Evolutionary conservation across 1,284 basidiomycete genomes (phyloP).

Genomic region (Melampsora americana): DNA sequence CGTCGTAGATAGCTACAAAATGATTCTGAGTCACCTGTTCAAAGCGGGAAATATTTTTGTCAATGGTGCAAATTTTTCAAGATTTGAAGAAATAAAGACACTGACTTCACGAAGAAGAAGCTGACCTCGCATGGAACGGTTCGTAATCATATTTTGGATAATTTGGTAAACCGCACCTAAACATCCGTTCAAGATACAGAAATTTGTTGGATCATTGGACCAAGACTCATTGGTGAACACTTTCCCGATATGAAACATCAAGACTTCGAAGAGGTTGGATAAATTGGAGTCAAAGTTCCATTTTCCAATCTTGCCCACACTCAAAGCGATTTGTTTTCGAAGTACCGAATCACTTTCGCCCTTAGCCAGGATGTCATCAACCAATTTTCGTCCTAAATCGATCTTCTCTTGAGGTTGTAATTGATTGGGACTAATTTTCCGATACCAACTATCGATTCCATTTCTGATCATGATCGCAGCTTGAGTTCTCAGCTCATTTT

Average conservation of each 20-base stretch:
- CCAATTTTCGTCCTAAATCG: constrained; percentile 12
- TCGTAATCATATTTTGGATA: constrained; percentile 35
- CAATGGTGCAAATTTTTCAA: not conserved
- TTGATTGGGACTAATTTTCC: constrained; percentile 30
- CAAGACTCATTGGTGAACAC: constrained; percentile 11
- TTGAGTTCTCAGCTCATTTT: constrained; percentile 29
- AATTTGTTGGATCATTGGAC: constrained; percentile 31
- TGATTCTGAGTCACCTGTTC: constrained; percentile 25
- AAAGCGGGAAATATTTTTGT: not conserved
- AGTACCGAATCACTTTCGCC: constrained; percentile 36
- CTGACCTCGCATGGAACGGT: constrained; percentile 34
- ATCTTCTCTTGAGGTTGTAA: constrained; percentile 27
- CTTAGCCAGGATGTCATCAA: constrained; percentile 29
- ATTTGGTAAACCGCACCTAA: constrained; percentile 36
- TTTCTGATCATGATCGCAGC: constrained; percentile 35
- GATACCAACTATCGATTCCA: constrained; percentile 39
- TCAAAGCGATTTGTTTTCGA: constrained; percentile 27
- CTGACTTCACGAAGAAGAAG: constrained; percentile 31
- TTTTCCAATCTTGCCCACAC: constrained; percentile 41
- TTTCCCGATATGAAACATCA: constrained; percentile 29
- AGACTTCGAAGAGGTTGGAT: constrained; percentile 32
- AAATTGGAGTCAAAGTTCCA: constrained; percentile 35
- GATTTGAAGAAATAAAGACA: not conserved
- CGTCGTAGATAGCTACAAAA: constrained; percentile 21
- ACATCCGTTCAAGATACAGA: constrained; percentile 33